phyloP scores from a whole-genome alignment of 257 asterid genomes.

The Linderniella brevidens region DNA sequence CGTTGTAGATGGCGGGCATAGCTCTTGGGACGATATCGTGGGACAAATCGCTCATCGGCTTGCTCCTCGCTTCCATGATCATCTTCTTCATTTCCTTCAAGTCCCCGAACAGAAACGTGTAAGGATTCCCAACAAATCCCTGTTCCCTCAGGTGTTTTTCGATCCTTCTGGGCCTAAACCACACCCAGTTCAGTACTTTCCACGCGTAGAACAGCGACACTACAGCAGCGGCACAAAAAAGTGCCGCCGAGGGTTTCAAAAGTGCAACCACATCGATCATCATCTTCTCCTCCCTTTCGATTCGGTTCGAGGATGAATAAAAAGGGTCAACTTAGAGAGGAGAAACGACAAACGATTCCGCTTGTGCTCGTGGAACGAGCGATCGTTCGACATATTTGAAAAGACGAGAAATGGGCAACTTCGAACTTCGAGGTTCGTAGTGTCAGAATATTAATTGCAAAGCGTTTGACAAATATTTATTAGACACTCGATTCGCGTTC shows the following conservation, averaged over 20 bases:
- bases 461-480: no score
- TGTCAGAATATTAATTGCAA: no score
- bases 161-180: slow-evolving; percentile 1
- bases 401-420: no score
- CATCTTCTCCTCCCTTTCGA: no score
- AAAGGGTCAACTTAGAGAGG: no score
- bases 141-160: not conserved
- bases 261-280: no score
- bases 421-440: no score
- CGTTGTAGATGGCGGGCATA: not conserved
- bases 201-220: not conserved
- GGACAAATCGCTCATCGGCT: slow-evolving; percentile 1
- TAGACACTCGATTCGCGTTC: no score
- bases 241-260: not conserved
- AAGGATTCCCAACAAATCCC: slow-evolving; percentile 1
- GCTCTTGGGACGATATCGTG: slow-evolving; percentile 3
- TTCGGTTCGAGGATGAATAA: no score
- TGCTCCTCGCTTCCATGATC: not conserved
- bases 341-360: no score
- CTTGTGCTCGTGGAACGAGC: no score
- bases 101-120: not conserved
- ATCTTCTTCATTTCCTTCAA: not conserved
- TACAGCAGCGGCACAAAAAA: not conserved
- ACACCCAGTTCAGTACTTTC: slow-evolving; percentile 1
- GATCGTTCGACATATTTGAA: no score